Base-by-base conservation (phyloP, 192 early-diverging fungal species). In the Rhizoclosmatium sp. region DNA sequence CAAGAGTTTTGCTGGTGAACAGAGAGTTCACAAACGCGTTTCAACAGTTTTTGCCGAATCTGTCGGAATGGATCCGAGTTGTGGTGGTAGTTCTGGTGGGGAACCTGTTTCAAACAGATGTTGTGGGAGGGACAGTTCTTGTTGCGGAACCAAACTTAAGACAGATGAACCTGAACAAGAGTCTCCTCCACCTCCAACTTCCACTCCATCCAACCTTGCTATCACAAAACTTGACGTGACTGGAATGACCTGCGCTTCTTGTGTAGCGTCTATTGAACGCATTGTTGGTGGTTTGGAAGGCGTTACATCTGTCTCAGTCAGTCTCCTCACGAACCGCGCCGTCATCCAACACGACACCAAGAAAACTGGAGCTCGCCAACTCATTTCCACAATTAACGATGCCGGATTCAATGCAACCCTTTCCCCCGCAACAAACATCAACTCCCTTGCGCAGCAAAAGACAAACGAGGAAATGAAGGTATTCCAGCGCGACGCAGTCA, bases 391-490 rank as follows among this genome's bases (percentile, higher is more conserved):
- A 9, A 87, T 94, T 45, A 86, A 87, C 7, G 88, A 90, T 23
- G 81, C 91, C 40, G 93, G 93, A 0, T 93, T 85, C 71, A 83
- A 85, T 46, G 88, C 91, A 0, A 59, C 84, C 19, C 71, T 93
- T 0, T 65, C 82, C 3, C 69, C 80, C 45, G 71, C 76, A 2
- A 78, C 81, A 5, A 70, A 84, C 51, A 66, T 71, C 40, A 40
- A 81, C 3, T 71, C 48, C 81, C 5, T 84, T 76, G 65, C 77
- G 79, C 31, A 79, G 75, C 44, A 73, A 77, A 3, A 84, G 85
- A 74, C 71, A 59, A 80, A 21, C 82, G 83, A 62, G 68, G 89
- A 92, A 51, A 74, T 86, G 4, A 83, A 87, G 42, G 74, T 84
- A 5, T 75, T 65, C 2, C 49, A 79, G 2, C 76, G 87, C 4